phyloP scores from a whole-genome alignment of 768 basidiomycete genomes.

The Ramaria sp. region DNA sequence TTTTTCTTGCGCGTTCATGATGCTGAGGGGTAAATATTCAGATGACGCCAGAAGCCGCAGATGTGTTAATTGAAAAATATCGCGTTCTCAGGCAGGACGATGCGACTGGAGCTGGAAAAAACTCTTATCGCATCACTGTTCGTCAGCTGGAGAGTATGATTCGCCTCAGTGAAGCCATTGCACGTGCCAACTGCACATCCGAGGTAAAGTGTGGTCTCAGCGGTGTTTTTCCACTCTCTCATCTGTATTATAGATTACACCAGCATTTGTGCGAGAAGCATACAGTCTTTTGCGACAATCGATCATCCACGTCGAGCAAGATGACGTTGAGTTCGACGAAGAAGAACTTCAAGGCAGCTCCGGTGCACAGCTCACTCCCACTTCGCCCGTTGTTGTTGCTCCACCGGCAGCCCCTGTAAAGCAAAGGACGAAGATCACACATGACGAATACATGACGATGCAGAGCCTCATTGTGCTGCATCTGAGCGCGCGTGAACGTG shows the following conservation, averaged over 20 bases:
- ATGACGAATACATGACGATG: constrained; percentile 88
- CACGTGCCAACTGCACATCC: constrained; percentile 90
- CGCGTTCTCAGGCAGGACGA: constrained; percentile 88
- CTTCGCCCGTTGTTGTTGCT: constrained; percentile 18
- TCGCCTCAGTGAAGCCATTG: constrained; percentile 93
- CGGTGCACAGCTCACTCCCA: constrained; percentile 8
- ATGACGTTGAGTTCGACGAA: constrained; percentile 96
- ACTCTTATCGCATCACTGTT: constrained; percentile 95
- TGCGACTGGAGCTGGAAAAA: constrained; percentile 73
- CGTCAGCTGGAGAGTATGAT: constrained; percentile 99
- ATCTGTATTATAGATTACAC: constrained; percentile 55
- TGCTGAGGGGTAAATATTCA: constrained; percentile 21
- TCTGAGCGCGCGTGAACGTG: constrained; percentile 63
- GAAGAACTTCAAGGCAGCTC: constrained; percentile 51
- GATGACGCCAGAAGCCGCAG: constrained; percentile 88
- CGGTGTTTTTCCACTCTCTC: neutral
- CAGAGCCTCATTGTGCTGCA: constrained; percentile 84
- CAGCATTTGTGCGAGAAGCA: constrained; percentile 91
- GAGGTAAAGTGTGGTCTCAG: constrained; percentile 41
- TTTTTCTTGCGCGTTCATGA: neutral
- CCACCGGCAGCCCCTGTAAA: constrained; percentile 34
- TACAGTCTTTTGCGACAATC: constrained; percentile 90
- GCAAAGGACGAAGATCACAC: constrained; percentile 83
- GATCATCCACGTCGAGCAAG: constrained; percentile 98
- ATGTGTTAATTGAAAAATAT: constrained; percentile 92